These are phyloP conservation scores for Silene noctiflora DNA, from an alignment of 179 eudicot genomes.

Conservation along the genomic window DNA sequence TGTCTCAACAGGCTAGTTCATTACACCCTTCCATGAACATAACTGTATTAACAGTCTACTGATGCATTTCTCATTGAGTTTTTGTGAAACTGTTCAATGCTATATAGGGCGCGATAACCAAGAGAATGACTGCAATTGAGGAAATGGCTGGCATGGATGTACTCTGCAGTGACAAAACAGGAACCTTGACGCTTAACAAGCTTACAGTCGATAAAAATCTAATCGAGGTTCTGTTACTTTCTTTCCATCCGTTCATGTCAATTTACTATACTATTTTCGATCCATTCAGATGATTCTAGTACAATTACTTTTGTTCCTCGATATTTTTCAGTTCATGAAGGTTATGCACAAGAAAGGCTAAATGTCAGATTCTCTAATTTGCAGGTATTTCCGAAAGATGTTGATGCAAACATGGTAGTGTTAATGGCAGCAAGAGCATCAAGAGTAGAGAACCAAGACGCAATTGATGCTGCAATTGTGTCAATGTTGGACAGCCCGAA, in stretches of 20 bases:
- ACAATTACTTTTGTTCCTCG: no score
- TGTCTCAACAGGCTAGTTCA: slow-evolving; percentile 53
- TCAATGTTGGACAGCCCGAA: slow-evolving; percentile 58
- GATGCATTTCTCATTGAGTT: not conserved
- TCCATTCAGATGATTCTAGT: no score
- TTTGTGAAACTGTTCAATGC: not conserved
- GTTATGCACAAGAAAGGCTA: not conserved
- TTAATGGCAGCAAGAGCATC: slow-evolving; percentile 84
- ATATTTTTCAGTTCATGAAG: no score
- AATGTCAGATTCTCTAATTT: not conserved
- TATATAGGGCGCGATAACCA: slow-evolving; percentile 62
- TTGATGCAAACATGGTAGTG: slow-evolving; percentile 60
- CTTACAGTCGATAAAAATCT: slow-evolving; percentile 57
- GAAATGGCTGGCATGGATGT: slow-evolving; percentile 88
- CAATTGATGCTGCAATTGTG: slow-evolving; percentile 71
- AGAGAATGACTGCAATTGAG: slow-evolving; percentile 77
- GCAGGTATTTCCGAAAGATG: slow-evolving; percentile 58
- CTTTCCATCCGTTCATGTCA: no score
- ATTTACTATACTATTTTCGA: no score
- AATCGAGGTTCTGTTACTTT: slow-evolving; percentile 48
- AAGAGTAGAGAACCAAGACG: slow-evolving; percentile 71
- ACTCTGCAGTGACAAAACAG: slow-evolving; percentile 73
- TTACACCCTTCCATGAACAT: not conserved
- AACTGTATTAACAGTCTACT: not conserved
- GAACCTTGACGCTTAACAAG: slow-evolving; percentile 67